Conservation (phyloP, 2,329 filamentous ascomycete species). For the Colletotrichum viniferum region DNA sequence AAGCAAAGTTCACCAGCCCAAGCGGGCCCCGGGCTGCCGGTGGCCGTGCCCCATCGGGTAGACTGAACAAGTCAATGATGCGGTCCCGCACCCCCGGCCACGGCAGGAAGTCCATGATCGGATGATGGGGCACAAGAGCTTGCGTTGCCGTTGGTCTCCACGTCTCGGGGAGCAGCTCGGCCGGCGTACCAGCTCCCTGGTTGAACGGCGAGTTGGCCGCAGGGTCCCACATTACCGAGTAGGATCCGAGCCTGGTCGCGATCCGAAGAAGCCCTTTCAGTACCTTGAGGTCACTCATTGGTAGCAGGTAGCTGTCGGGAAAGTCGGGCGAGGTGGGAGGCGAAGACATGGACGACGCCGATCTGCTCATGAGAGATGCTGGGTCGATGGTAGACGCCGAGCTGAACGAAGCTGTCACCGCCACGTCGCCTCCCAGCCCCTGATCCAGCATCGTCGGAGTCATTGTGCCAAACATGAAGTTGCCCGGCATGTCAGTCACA, state of each 20-base stretch:
- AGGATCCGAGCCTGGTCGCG: slow-evolving; percentile 48
- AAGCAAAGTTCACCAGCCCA: slow-evolving; percentile 55
- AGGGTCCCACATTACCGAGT: slow-evolving; percentile 48
- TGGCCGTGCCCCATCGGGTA: slow-evolving; percentile 54
- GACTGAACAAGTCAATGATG: slow-evolving; percentile 53
- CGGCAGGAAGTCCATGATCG: slow-evolving; percentile 60
- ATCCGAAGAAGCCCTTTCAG: slow-evolving; percentile 52
- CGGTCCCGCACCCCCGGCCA: slow-evolving; percentile 61
- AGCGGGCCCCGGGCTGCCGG: slow-evolving; percentile 48
- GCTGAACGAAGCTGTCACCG: neutral
- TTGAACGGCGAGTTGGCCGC: slow-evolving; percentile 52
- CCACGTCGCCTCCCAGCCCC: neutral
- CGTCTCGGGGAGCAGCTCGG: slow-evolving; percentile 45
- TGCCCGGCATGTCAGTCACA: neutral
- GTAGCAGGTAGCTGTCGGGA: slow-evolving; percentile 53
- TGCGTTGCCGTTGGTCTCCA: slow-evolving; percentile 58
- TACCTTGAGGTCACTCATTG: slow-evolving; percentile 52
- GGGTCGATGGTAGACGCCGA: slow-evolving; percentile 14
- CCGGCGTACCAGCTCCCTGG: slow-evolving; percentile 30
- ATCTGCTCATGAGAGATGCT: neutral
- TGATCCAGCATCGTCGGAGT: neutral
- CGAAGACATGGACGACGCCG: slow-evolving; percentile 17
- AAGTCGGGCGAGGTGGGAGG: slow-evolving; percentile 25
- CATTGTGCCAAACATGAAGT: neutral
- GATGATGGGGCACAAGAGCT: slow-evolving; percentile 56